A percentile compares a stretch with the other conserved stretches of the same genome.
phyloP scores from a whole-genome alignment of 495 filamentous ascomycete species.

The Tuber calosporum region DNA sequence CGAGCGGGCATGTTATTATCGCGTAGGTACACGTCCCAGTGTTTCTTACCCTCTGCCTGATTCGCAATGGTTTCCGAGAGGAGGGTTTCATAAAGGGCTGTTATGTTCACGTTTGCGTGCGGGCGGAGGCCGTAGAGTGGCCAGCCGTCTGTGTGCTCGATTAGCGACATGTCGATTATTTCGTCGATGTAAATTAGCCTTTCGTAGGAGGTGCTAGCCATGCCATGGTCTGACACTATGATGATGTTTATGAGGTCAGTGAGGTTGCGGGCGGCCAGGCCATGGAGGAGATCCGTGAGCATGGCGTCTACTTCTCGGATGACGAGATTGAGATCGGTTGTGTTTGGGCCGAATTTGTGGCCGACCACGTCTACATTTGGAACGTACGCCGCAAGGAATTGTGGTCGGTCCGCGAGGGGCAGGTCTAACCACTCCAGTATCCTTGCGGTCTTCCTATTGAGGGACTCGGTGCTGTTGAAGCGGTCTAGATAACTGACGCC shows the following conservation, averaged over 20 bases:
- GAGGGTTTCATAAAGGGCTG: constrained; percentile 49
- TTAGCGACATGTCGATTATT: constrained; percentile 45
- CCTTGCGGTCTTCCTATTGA: constrained; percentile 66
- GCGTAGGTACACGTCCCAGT: constrained; percentile 74
- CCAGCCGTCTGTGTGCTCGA: constrained; percentile 93
- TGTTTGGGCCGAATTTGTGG: constrained; percentile 85
- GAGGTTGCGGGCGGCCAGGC: constrained; percentile 72
- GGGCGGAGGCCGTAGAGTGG: constrained; percentile 81
- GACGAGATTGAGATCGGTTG: constrained; percentile 71
- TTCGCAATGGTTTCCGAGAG: constrained; percentile 48
- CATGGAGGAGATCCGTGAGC: constrained; percentile 65
- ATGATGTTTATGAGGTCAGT: constrained; percentile 90
- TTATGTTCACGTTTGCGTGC: constrained; percentile 55
- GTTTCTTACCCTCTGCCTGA: constrained; percentile 47
- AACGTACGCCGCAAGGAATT: constrained; percentile 89
- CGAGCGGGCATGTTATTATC: constrained; percentile 77
- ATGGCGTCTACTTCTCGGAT: constrained; percentile 71
- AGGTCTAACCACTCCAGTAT: constrained; percentile 74
- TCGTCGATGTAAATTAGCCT: constrained; percentile 93
- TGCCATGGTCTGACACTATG: constrained; percentile 95
- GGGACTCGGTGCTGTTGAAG: constrained; percentile 67
- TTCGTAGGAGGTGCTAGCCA: constrained; percentile 79
- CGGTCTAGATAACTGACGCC: constrained; percentile 64
- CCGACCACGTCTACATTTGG: constrained; percentile 82
- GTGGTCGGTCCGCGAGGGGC: constrained; percentile 65